phyloP scores from a whole-genome alignment of 2,329 filamentous ascomycete species.

The Paecilomyces dactylethromorphus region DNA sequence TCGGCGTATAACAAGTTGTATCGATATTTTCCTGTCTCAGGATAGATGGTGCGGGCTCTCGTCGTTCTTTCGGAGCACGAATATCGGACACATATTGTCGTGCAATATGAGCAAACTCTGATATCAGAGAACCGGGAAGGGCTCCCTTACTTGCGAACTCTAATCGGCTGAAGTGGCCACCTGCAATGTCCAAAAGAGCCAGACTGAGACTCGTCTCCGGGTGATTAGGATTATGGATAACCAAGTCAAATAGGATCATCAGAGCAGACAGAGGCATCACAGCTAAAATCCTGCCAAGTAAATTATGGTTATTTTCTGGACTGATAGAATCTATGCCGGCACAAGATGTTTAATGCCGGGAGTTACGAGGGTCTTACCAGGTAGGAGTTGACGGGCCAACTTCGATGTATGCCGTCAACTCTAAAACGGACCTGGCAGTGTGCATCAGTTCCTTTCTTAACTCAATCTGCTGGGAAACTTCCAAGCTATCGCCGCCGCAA shows the following conservation, averaged over 20 bases:
- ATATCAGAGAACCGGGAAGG: slow-evolving; percentile 29
- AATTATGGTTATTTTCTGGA: background rate
- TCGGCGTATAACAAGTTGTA: background rate
- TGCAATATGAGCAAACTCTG: slow-evolving; percentile 33
- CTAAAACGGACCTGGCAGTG: slow-evolving; percentile 18
- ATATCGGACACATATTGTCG: slow-evolving; percentile 24
- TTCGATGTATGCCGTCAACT: slow-evolving; percentile 23
- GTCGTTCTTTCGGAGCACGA: background rate
- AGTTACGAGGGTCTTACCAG: too few species aligned
- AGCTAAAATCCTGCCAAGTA: slow-evolving; percentile 12
- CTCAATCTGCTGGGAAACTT: slow-evolving; percentile 2
- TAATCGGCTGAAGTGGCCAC: slow-evolving; percentile 34
- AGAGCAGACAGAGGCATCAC: slow-evolving; percentile 25
- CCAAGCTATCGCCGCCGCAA: slow-evolving; percentile 8
- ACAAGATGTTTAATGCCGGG: too few species aligned
- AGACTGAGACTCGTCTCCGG: slow-evolving; percentile 26
- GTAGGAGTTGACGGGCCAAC: slow-evolving; percentile 4
- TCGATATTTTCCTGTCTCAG: background rate
- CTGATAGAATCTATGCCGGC: too few species aligned
- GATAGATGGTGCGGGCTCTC: background rate
- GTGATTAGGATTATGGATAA: slow-evolving; percentile 24
- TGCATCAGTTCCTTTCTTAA: slow-evolving; percentile 17
- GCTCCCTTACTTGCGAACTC: slow-evolving; percentile 25
- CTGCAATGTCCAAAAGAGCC: slow-evolving; percentile 31
- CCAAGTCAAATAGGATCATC: slow-evolving; percentile 31